These are phyloP conservation scores for Lachnellula subtilissima DNA, from an alignment of 2,329 filamentous ascomycete species.

Conservation along the genomic window DNA sequence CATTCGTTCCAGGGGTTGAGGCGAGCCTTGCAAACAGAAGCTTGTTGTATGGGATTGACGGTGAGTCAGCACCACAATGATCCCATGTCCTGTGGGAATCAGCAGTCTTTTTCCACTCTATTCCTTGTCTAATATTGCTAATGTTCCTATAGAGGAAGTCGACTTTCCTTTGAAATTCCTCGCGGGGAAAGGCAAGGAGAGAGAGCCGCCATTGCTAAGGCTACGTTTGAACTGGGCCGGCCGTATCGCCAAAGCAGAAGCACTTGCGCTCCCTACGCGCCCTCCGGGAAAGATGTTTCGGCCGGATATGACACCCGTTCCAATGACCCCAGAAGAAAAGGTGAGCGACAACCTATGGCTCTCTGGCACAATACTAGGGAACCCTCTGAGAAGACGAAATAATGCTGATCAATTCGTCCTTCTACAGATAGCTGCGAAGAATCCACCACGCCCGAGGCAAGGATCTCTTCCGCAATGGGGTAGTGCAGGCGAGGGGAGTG, in stretches of 20 bases:
- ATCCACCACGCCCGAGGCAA: too few species aligned
- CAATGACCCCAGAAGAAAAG: conserved; percentile 9
- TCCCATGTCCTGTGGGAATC: too few species aligned
- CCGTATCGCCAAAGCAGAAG: conserved; percentile 8
- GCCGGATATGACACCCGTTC: conserved; percentile 3
- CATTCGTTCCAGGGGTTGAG: conserved; percentile 16
- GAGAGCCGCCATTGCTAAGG: conserved; percentile 7
- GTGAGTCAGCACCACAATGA: conserved; percentile 1
- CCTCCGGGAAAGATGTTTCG: conserved; percentile 23
- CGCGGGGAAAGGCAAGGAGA: conserved; percentile 16
- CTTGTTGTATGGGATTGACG: conserved; percentile 17
- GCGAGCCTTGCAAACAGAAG: conserved; percentile 16
- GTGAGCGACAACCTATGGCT: background rate
- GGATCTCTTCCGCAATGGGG: too few species aligned
- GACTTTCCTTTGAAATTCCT: conserved; percentile 9
- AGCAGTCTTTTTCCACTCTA: background rate
- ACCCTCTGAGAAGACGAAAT: too few species aligned
- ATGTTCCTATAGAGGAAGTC: conserved; percentile 7
- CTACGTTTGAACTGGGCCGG: conserved; percentile 16
- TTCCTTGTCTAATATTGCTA: background rate
- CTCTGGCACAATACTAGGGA: too few species aligned
- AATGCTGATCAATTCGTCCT: too few species aligned
- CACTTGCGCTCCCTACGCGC: conserved; percentile 3
- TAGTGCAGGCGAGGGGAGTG: too few species aligned
- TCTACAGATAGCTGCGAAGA: too few species aligned